Evolutionary conservation across 768 basidiomycete species (phyloP).

Genomic region (Heimioporus sp.): DNA sequence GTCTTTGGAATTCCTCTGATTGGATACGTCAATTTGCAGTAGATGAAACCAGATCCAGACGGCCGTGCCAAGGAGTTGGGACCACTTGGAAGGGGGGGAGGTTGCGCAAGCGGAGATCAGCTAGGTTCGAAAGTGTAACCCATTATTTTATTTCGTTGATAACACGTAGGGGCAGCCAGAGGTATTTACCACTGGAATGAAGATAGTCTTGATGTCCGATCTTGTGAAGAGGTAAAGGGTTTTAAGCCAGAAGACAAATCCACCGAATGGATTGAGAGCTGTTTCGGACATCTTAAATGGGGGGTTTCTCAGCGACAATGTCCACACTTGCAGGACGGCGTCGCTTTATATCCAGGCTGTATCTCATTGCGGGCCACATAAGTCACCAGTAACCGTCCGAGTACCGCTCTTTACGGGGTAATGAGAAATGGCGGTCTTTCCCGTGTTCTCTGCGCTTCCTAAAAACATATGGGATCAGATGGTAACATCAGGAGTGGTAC

Average conservation of each 20-base stretch:
- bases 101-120: conserved; percentile 3
- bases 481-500: too few relatives aligned
- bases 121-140: too few relatives aligned
- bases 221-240: conserved; percentile 36
- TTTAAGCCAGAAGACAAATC: conserved; percentile 15
- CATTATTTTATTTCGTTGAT: too few relatives aligned
- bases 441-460: too few relatives aligned
- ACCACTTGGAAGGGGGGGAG: conserved; percentile 16
- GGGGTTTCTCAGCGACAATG: neutral
- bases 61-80: conserved; percentile 20
- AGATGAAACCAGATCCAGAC: conserved; percentile 46
- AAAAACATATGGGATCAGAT: too few relatives aligned
- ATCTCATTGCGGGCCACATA: too few relatives aligned
- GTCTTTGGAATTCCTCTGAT: conserved; percentile 36
- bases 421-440: too few relatives aligned
- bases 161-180: too few relatives aligned
- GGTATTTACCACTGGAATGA: conserved; percentile 33
- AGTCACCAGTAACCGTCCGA: too few relatives aligned
- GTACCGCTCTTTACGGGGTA: too few relatives aligned
- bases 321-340: too few relatives aligned
- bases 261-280: neutral
- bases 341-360: neutral
- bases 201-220: too few relatives aligned
- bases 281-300: neutral
- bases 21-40: conserved; percentile 38